These are phyloP conservation scores for Fusarium redolens DNA, from an alignment of 2,329 filamentous ascomycete species.

Conservation along the genomic window DNA sequence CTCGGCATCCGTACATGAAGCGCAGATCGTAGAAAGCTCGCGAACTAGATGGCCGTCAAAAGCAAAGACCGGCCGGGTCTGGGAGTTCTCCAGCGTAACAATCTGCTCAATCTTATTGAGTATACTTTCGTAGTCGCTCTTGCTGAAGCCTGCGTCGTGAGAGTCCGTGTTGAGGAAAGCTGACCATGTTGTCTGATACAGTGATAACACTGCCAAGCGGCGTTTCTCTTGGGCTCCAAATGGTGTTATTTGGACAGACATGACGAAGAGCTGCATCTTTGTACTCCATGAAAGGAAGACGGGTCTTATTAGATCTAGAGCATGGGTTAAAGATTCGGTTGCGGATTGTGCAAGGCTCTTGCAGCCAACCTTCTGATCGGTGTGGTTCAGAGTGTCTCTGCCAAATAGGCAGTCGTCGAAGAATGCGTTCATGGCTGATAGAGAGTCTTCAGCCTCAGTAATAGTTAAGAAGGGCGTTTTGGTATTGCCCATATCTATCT, in stretches of 20 bases:
- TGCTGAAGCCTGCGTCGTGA: neutral
- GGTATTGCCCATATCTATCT: conserved; percentile 5
- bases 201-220: neutral
- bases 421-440: neutral
- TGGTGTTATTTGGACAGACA: neutral
- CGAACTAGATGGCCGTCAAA: conserved; percentile 29
- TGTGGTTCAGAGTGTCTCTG: neutral
- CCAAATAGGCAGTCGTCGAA: neutral
- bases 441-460: conserved; percentile 7
- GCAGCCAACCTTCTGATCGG: neutral
- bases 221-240: neutral
- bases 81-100: neutral
- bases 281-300: neutral
- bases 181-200: conserved; percentile 9
- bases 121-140: conserved; percentile 6
- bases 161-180: neutral
- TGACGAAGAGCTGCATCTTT: neutral
- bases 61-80: conserved; percentile 17
- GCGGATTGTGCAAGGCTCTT: neutral
- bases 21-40: conserved; percentile 25
- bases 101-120: conserved; percentile 14
- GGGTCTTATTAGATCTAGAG: neutral
- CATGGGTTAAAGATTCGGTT: neutral
- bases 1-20: conserved; percentile 7
- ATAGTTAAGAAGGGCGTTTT: conserved; percentile 17